Base-by-base conservation (phyloP, 1,284 basidiomycete species). In the Boletus subluridellus region DNA sequence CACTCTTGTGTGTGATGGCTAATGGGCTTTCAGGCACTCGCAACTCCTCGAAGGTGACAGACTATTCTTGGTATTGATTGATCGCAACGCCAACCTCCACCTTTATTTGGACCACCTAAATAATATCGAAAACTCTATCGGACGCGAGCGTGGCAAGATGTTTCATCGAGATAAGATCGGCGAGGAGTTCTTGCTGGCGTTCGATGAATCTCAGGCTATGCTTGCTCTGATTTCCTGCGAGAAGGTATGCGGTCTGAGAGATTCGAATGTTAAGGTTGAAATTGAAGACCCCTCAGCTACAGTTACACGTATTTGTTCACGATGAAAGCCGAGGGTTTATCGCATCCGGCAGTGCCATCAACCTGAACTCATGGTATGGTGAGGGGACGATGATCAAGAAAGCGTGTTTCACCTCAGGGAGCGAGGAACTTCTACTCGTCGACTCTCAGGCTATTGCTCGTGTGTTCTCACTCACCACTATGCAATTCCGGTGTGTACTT, bases 391-490 rank as follows among this genome's bases (percentile, higher is more conserved):
- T 62, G 2, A 74, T 83, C 57, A 60, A 57, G 7, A 70, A 74
- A 49, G 66, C 77, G 5, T 74, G 74, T 37, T 79, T 82, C 56
- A 67, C 79, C 2, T 71, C 67, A 11, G 80, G 82, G 8, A 76
- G 67, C 38, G 82, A 85, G 51, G 83, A 85, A 49, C 62, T 85
- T 9, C 62, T 80, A 0, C 68, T 85, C 6, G 66, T 85, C 15
- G 82, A 84, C 55, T 73, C 74, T 11, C 65, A 55, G 30, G 70
- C 66, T 1, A 69, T 74, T 38, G 77, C 76, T 1, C 69, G 82
- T 1, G 75, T 84, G 6, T 85, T 79, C 59, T 84, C 83, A 4
- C 66, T 83, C 21, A 67, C 78, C 1, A 80, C 80, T 0, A 75
- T 80, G 64, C 79, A 82, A 60, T 83, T 82, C 55, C 71, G 83